Conservation (phyloP, 2,329 filamentous ascomycete genomes). For the Intubia oerlemansii region DNA sequence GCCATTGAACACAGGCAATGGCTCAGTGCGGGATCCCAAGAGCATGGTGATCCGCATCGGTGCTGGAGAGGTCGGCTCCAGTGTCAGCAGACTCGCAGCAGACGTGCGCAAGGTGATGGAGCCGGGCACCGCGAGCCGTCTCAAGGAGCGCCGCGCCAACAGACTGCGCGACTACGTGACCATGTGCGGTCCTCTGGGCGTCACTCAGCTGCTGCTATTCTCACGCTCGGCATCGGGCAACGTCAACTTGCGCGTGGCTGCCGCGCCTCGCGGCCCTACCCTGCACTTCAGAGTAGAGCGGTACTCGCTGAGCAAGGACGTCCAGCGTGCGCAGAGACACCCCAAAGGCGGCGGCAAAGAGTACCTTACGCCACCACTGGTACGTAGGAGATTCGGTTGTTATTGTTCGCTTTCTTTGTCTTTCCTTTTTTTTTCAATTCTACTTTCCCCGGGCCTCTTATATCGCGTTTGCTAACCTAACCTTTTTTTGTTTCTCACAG, state of each 20-base stretch:
- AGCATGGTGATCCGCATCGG: conserved; percentile 98
- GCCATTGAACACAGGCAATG: conserved; percentile 32
- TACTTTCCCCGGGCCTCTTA: too few species aligned
- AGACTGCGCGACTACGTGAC: conserved; percentile 77
- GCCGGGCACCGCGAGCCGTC: conserved; percentile 69
- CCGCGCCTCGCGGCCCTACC: conserved; percentile 79
- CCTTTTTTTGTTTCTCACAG: too few species aligned
- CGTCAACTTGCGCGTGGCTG: conserved; percentile 71
- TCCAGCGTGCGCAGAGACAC: conserved; percentile 63
- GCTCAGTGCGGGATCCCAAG: conserved; percentile 55
- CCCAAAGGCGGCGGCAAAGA: conserved; percentile 69
- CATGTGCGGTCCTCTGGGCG: conserved; percentile 86
- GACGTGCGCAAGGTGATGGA: conserved; percentile 93
- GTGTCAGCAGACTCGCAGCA: conserved; percentile 73
- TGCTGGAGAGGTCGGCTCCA: conserved; percentile 78
- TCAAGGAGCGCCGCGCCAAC: conserved; percentile 82
- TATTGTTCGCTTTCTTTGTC: too few species aligned
- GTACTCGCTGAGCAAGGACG: conserved; percentile 84
- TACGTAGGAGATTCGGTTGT: too few species aligned
- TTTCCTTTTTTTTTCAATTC: too few species aligned
- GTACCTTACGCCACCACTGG: conserved; percentile 64
- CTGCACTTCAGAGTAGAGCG: conserved; percentile 87
- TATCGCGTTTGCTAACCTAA: too few species aligned
- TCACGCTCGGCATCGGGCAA: conserved; percentile 78
- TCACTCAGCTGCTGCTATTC: conserved; percentile 83